phyloP scores from a whole-genome alignment of 495 filamentous ascomycete species.

The Aspergillus steynii region DNA sequence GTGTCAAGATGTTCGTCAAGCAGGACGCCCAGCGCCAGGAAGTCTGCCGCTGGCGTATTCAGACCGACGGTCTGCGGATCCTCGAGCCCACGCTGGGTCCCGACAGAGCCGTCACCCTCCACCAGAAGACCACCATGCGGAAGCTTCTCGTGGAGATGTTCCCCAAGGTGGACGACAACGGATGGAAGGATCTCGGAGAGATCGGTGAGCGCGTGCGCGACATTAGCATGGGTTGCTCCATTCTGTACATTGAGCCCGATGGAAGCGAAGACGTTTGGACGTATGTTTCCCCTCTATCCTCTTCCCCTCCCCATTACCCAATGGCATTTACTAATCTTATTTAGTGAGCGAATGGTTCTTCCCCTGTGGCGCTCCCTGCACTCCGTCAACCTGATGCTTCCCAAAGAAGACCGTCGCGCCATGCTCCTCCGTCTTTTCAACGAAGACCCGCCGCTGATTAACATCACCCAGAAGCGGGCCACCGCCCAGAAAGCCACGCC shows the following conservation, averaged over 20 bases:
- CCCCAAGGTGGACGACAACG: conserved; percentile 68
- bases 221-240: conserved; percentile 87
- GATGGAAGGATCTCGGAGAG: conserved; percentile 76
- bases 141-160: conserved; percentile 92
- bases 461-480: conserved; percentile 48
- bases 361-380: conserved; percentile 89
- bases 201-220: conserved; percentile 81
- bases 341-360: conserved; percentile 75
- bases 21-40: conserved; percentile 85
- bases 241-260: conserved; percentile 76
- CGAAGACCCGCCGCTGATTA: conserved; percentile 68
- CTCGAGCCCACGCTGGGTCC: conserved; percentile 85
- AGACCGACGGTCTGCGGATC: conserved; percentile 87
- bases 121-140: conserved; percentile 71
- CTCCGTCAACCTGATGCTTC: conserved; percentile 91
- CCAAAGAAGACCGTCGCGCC: conserved; percentile 91
- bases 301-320: neutral
- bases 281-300: conserved; percentile 32
- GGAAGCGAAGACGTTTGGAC: conserved; percentile 67
- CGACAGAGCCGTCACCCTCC: conserved; percentile 70
- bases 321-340: conserved; percentile 5
- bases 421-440: conserved; percentile 92
- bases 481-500: conserved; percentile 16
- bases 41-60: conserved; percentile 90
- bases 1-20: conserved; percentile 98